A percentile compares a stretch with the other conserved stretches of the same genome.
phyloP scores from a whole-genome alignment of 352 stramenopile species.

The Phytophthora agathidicida region DNA sequence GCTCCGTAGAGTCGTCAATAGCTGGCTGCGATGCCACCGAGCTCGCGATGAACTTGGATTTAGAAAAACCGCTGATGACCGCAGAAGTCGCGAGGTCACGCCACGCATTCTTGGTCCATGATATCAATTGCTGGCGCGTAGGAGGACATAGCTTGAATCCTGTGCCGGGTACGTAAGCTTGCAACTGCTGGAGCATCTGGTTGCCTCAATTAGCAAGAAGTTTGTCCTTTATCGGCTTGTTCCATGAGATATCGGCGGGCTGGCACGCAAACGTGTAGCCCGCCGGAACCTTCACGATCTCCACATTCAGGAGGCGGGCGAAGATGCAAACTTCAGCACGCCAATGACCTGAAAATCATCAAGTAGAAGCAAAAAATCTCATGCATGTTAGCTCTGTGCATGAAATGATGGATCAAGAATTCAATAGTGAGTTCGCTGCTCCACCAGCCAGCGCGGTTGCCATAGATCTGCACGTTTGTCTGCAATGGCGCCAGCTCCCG shows the following conservation, averaged over 20 bases:
- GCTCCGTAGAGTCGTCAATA: too few species aligned
- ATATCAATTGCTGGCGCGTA: not conserved
- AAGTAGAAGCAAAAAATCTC: slow-evolving; percentile 1
- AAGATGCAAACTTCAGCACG: not conserved
- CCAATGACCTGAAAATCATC: slow-evolving; percentile 15
- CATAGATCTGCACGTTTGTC: slow-evolving; percentile 22
- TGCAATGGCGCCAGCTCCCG: slow-evolving; percentile 21
- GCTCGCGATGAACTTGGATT: not conserved
- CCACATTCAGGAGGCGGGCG: not conserved
- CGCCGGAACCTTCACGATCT: not conserved
- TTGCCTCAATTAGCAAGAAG: not conserved
- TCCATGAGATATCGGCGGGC: not conserved
- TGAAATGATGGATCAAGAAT: slow-evolving; percentile 25
- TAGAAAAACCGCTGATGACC: not conserved
- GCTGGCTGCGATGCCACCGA: too few species aligned
- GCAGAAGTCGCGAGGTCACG: not conserved
- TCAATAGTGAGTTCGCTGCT: slow-evolving; percentile 28
- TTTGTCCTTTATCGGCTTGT: slow-evolving; percentile 9
- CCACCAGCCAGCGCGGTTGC: slow-evolving; percentile 40
- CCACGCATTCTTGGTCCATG: slow-evolving; percentile 3
- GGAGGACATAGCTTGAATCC: slow-evolving; percentile 3
- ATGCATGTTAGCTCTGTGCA: not conserved
- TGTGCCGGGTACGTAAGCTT: not conserved
- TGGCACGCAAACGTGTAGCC: slow-evolving; percentile 7
- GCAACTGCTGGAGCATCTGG: not conserved